phyloP scores from a whole-genome alignment of 1,139 yeast genomes.

The Geotrichum citri-aurantii region DNA sequence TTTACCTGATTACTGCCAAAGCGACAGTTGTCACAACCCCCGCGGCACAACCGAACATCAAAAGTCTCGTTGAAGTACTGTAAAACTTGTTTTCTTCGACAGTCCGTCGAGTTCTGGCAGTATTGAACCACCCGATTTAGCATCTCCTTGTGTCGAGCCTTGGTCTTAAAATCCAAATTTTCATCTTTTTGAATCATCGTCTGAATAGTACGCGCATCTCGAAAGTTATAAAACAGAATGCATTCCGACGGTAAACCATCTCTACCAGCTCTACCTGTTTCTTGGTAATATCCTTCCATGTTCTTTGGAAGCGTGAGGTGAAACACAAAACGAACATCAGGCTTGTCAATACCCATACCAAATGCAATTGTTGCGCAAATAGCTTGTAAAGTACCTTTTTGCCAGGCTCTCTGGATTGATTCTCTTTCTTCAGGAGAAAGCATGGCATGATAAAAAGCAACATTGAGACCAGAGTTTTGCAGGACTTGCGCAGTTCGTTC shows the following conservation, averaged over 20 bases:
- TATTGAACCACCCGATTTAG: constrained; percentile 82
- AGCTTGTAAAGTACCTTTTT: constrained; percentile 58
- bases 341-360: constrained; percentile 98
- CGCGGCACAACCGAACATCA: constrained; percentile 57
- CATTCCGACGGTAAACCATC: constrained; percentile 83
- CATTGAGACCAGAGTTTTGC: constrained; percentile 52
- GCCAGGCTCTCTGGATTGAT: constrained; percentile 75
- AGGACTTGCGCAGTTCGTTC: constrained; percentile 71
- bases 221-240: constrained; percentile 69
- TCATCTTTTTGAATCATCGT: constrained; percentile 65
- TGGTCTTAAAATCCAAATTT: constrained; percentile 51
- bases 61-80: constrained; percentile 86
- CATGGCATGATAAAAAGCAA: constrained; percentile 90
- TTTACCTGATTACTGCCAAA: constrained; percentile 44
- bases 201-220: constrained; percentile 49
- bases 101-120: constrained; percentile 86
- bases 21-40: constrained; percentile 82
- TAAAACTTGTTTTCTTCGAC: constrained; percentile 81
- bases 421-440: constrained; percentile 73
- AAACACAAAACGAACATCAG: constrained; percentile 87
- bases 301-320: constrained; percentile 88
- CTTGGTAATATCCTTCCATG: constrained; percentile 94
- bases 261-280: constrained; percentile 98
- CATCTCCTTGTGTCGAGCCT: constrained; percentile 72
- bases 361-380: constrained; percentile 97